Percentiles rank a stretch among this genome's conserved stretches.
phyloP scores from a whole-genome alignment of 2,329 filamentous ascomycete genomes.

The Lecanosticta acicola region DNA sequence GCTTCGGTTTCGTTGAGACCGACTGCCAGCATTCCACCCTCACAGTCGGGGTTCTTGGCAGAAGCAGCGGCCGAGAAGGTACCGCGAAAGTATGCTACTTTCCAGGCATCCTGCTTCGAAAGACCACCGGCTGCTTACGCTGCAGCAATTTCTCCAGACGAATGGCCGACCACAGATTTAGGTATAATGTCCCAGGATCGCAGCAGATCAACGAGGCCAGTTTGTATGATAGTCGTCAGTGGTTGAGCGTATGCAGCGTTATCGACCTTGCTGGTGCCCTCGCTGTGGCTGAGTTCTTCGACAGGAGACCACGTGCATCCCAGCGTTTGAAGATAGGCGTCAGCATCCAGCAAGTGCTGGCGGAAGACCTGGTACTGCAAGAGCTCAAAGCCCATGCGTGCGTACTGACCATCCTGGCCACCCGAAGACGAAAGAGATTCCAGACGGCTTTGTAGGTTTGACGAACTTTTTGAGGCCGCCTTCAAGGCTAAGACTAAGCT shows the following conservation, averaged over 20 bases:
- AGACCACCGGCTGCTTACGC: slow-evolving; percentile 26
- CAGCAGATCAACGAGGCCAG: slow-evolving; percentile 10
- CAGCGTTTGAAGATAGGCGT: not conserved
- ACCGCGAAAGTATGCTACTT: slow-evolving; percentile 15
- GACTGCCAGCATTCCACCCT: slow-evolving; percentile 32
- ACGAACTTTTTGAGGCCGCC: not conserved
- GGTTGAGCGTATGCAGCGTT: slow-evolving; percentile 3
- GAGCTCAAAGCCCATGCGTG: slow-evolving; percentile 18
- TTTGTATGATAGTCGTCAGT: slow-evolving; percentile 8
- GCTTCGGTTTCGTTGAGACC: slow-evolving; percentile 24
- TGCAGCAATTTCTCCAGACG: slow-evolving; percentile 30
- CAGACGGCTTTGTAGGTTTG: not conserved
- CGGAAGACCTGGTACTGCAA: slow-evolving; percentile 10
- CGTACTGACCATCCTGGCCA: slow-evolving; percentile 17
- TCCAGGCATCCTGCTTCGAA: slow-evolving; percentile 9
- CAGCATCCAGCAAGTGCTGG: not conserved
- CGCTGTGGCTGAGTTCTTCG: not conserved
- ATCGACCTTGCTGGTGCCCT: not conserved
- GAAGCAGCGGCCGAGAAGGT: not conserved
- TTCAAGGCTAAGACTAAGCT: not conserved
- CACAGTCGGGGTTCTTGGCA: not conserved
- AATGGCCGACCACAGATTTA: not conserved
- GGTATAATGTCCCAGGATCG: not conserved
- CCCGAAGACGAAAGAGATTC: slow-evolving; percentile 12
- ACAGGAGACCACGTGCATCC: slow-evolving; percentile 4